These are phyloP conservation scores for Claviceps arundinis DNA, from an alignment of 2,329 filamentous ascomycete species.

Conservation along the genomic window DNA sequence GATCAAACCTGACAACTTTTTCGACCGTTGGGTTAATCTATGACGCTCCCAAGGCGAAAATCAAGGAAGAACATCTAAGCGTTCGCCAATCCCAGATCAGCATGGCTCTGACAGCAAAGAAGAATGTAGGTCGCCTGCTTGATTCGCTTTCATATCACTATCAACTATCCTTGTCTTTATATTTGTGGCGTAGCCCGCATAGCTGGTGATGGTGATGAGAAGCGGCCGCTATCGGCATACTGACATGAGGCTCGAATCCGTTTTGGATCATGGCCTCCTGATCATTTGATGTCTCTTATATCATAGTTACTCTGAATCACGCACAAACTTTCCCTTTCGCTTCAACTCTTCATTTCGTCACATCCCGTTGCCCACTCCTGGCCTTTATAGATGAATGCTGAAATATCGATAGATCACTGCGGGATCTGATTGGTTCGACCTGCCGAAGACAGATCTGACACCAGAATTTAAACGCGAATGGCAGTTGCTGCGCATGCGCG, in stretches of 20 bases:
- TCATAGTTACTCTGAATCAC: constrained; percentile 63
- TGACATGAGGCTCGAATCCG: constrained; percentile 26
- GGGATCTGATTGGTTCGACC: constrained; percentile 73
- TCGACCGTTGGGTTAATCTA: not conserved
- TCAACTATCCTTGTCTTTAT: not conserved
- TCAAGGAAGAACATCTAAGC: not conserved
- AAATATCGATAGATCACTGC: constrained; percentile 39
- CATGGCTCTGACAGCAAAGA: not conserved
- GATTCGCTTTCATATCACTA: not conserved
- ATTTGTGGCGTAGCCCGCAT: not conserved
- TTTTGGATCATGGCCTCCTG: constrained; percentile 41
- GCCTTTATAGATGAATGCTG: constrained; percentile 3
- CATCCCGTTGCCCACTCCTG: not conserved
- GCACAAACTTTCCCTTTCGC: not conserved
- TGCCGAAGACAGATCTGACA: constrained; percentile 74
- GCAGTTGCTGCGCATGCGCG: constrained; percentile 79
- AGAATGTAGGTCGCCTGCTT: not conserved
- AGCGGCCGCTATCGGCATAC: constrained; percentile 20
- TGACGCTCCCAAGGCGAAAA: not conserved
- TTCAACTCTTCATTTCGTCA: not conserved
- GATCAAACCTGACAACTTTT: not conserved
- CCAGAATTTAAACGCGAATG: constrained; percentile 79
- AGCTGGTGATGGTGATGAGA: constrained; percentile 25
- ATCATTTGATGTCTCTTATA: constrained; percentile 39
- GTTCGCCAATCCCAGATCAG: not conserved